Evolutionary conservation across 2,329 filamentous ascomycete genomes (phyloP), one percentile per base, ranked within the genome.

Genomic region (Aspergillus texensis): DNA sequence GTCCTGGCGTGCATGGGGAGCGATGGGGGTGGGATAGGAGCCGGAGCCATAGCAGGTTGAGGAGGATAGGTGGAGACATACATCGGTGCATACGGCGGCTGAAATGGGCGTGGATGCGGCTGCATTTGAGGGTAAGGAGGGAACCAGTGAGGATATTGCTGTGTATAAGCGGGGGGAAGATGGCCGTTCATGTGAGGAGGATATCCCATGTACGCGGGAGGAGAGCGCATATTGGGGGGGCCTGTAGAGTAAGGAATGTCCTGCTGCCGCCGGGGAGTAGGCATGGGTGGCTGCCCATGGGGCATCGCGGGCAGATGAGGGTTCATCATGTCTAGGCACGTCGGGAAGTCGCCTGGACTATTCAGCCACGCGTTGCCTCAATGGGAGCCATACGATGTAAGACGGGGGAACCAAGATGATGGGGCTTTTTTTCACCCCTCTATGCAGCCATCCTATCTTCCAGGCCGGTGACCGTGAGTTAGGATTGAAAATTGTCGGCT

Each of bases 131-230:
- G 75, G 60, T 76, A 77, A 32, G 77, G 79, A 52, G 76, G 75
- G 70, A 82, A 81, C 81, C 81, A 83, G 72, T 75, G 81, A 70
- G 69, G 73, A 66, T 80, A 83, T 68, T 77, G 83, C 74, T 77
- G 79, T 72, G 68, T 78, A 73, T 73, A 82, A 57, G 73, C 68
- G 74, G 74, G 82, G 76, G 72, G 79, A 71, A 71, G 79, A 72
- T 74, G 86, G 79, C 73, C 85, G 80, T 73, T 88, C 84, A 78
- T 88, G 83, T 66, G 89, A 79, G 62, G 87, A 85, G 75, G 83
- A 69, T 81, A 79, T 70, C 77, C 72, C 82, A 87, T 88, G 71
- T 90, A 87, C 56, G 80, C 86, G 62, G 86, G 86, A 65, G 85
- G 84, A 62, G 86, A 82, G 62, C 80, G 80, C 77, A 88, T 84